Percentiles rank a stretch among this genome's conserved stretches.
These are phyloP conservation scores for Crithidia brevicula DNA, from an alignment of 208 protist genomes.

Conservation along the genomic window DNA sequence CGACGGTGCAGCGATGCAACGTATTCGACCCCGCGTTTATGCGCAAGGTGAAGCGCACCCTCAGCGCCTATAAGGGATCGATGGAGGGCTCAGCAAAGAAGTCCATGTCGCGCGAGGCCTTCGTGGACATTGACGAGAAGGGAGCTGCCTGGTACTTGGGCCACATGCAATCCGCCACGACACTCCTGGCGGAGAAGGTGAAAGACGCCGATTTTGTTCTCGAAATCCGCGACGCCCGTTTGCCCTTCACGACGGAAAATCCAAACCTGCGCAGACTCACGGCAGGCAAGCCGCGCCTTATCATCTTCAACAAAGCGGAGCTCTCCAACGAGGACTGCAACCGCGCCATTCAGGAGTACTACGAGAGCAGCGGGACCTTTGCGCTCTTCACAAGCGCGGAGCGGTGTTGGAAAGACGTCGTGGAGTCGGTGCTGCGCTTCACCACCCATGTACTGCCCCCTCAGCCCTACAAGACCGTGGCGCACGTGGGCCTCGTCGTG, in stretches of 20 bases:
- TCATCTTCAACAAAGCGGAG: constrained; percentile 94
- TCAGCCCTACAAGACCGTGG: constrained; percentile 69
- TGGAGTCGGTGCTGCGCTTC: constrained; percentile 84
- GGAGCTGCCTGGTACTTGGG: constrained; percentile 90
- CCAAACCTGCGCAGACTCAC: constrained; percentile 72
- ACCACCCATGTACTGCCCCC: constrained; percentile 70
- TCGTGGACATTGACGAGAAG: constrained; percentile 88
- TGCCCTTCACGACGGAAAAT: constrained; percentile 91
- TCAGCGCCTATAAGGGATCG: constrained; percentile 68
- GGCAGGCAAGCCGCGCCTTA: constrained; percentile 66
- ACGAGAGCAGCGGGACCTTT: constrained; percentile 71
- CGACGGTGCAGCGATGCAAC: constrained; percentile 46
- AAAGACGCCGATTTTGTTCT: constrained; percentile 91
- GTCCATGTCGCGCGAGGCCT: constrained; percentile 78
- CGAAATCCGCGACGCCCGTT: constrained; percentile 92
- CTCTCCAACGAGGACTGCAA: constrained; percentile 89
- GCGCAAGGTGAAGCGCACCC: constrained; percentile 85
- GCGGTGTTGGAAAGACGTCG: constrained; percentile 76
- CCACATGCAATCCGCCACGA: constrained; percentile 81
- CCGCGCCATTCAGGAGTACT: constrained; percentile 78
- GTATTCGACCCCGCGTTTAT: constrained; percentile 90
- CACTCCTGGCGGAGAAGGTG: constrained; percentile 67
- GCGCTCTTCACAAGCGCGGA: constrained; percentile 85
- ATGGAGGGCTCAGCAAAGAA: constrained; percentile 72
- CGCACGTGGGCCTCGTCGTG: constrained; percentile 88